phyloP scores from a whole-genome alignment of 805 yeast species.

The Sugiyamaella smithiae region DNA sequence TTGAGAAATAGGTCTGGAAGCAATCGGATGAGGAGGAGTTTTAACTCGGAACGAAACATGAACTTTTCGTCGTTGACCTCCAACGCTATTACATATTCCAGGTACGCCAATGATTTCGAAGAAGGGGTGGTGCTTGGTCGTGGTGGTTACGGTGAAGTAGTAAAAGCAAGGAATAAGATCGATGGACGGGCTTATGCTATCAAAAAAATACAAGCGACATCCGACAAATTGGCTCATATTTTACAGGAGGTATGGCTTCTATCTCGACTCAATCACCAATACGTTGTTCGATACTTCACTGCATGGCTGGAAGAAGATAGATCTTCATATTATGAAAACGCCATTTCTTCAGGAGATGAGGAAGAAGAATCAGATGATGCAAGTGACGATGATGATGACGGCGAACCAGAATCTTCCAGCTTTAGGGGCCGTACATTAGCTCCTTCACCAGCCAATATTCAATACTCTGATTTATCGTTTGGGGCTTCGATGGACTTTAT shows the following conservation, averaged over 20 bases:
- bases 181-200: conserved; percentile 96
- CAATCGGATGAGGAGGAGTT: conserved; percentile 1
- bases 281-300: conserved; percentile 93
- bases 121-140: conserved; percentile 87
- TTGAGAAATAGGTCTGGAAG: not conserved
- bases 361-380: conserved; percentile 34
- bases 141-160: conserved; percentile 98
- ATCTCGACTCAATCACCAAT: conserved; percentile 90
- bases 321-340: not conserved
- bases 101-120: conserved; percentile 92
- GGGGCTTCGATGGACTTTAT: conserved; percentile 27
- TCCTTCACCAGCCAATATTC: conserved; percentile 1
- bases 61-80: not conserved
- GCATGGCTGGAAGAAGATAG: conserved; percentile 90
- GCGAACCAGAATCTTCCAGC: not conserved
- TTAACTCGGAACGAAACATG: conserved; percentile 1
- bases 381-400: conserved; percentile 1
- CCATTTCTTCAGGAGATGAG: conserved; percentile 29
- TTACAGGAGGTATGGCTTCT: conserved; percentile 88
- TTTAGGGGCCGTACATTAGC: conserved; percentile 7
- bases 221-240: conserved; percentile 73
- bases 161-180: conserved; percentile 88
- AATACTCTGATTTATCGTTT: conserved; percentile 20
- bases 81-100: conserved; percentile 41
- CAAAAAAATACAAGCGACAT: conserved; percentile 82